Evolutionary conservation across 2,329 filamentous ascomycete genomes (phyloP).

Genomic region (Ceratocystis eucalypticola): DNA sequence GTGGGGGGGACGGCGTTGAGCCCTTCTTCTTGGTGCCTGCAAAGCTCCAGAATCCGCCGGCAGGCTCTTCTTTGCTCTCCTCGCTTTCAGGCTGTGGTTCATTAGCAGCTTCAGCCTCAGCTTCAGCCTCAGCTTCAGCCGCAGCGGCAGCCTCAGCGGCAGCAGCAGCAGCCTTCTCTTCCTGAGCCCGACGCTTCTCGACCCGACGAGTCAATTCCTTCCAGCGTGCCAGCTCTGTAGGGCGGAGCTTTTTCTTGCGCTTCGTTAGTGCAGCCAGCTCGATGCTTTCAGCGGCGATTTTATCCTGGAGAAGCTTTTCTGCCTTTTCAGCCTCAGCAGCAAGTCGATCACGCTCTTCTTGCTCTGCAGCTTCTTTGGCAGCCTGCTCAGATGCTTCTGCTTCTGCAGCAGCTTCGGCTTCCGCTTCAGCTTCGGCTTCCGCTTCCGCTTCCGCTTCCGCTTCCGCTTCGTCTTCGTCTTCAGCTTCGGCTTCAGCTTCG

Average conservation of each 20-base stretch:
- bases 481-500: slow-evolving; percentile 20
- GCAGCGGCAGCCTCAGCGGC: slow-evolving; percentile 24
- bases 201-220: slow-evolving; percentile 28
- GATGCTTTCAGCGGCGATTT: slow-evolving; percentile 23
- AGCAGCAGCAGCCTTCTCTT: slow-evolving; percentile 16
- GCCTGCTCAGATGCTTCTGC: slow-evolving; percentile 23
- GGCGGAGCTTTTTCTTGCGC: slow-evolving; percentile 38
- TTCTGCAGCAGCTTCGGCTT: slow-evolving; percentile 21
- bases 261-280: slow-evolving; percentile 32
- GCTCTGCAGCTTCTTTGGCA: slow-evolving; percentile 20
- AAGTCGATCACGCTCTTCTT: slow-evolving; percentile 20
- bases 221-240: slow-evolving; percentile 35
- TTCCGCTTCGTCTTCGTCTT: neutral
- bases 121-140: slow-evolving; percentile 4
- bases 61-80: neutral
- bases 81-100: slow-evolving; percentile 7
- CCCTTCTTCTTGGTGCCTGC: slow-evolving; percentile 9
- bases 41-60: slow-evolving; percentile 9
- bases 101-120: slow-evolving; percentile 26
- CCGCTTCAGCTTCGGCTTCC: slow-evolving; percentile 17
- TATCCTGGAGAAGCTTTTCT: slow-evolving; percentile 2
- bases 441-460: neutral
- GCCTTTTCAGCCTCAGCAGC: neutral
- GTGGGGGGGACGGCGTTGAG: slow-evolving; percentile 1
- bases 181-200: slow-evolving; percentile 24